Evolutionary conservation across 768 basidiomycete genomes (phyloP).

Genomic region (Lanmaoa rubissima): DNA sequence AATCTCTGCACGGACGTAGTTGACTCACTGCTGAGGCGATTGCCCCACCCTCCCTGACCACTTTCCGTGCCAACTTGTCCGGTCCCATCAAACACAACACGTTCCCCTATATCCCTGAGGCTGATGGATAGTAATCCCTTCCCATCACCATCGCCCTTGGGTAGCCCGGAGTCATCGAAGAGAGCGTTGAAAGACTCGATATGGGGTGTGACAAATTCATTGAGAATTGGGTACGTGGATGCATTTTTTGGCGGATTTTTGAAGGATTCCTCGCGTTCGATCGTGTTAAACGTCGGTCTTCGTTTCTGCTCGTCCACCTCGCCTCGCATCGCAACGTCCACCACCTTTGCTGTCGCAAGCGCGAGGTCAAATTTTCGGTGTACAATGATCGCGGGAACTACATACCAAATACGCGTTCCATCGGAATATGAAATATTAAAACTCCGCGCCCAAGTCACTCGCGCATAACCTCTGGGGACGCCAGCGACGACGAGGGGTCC

Average conservation of each 20-base stretch:
- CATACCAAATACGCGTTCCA: constrained; percentile 18
- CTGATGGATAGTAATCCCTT: constrained; percentile 76
- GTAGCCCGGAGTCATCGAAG: constrained; percentile 88
- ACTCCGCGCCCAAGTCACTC: constrained; percentile 20
- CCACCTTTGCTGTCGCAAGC: not conserved
- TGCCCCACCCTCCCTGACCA: constrained; percentile 66
- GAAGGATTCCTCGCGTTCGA: constrained; percentile 76
- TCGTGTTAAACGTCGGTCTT: constrained; percentile 73
- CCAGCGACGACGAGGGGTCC: constrained; percentile 26
- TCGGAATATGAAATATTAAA: constrained; percentile 19
- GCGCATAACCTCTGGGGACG: constrained; percentile 12
- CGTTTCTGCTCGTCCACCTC: constrained; percentile 38
- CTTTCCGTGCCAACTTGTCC: constrained; percentile 52
- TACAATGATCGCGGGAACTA: constrained; percentile 22
- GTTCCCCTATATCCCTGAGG: constrained; percentile 81
- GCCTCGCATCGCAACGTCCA: constrained; percentile 47
- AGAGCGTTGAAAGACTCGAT: constrained; percentile 96
- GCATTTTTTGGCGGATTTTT: constrained; percentile 67
- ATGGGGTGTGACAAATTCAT: constrained; percentile 92
- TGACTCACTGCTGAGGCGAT: constrained; percentile 77
- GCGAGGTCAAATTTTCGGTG: constrained; percentile 11
- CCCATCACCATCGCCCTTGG: constrained; percentile 71
- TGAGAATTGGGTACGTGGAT: constrained; percentile 75
- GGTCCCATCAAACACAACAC: constrained; percentile 88
- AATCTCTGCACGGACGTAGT: constrained; percentile 3